Conservation (phyloP, 441 rosid genomes). For the Raphanus hybrid region DNA sequence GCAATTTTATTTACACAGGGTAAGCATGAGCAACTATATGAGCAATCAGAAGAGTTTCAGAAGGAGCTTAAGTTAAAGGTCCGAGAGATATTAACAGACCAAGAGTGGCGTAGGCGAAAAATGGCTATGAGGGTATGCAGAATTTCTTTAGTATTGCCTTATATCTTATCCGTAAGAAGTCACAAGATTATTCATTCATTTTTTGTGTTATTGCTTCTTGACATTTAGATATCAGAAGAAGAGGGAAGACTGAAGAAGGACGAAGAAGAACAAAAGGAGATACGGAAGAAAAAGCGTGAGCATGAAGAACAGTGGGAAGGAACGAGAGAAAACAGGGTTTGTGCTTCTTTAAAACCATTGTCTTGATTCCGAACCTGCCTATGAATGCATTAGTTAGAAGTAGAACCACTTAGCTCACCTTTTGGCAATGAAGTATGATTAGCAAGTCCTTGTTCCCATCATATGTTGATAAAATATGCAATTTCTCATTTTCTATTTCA, state of each 20-base stretch:
- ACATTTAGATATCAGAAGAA: slow-evolving; percentile 87
- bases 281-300: slow-evolving; percentile 96
- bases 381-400: slow-evolving; percentile 5
- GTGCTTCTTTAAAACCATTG: slow-evolving; percentile 26
- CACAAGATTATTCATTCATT: slow-evolving; percentile 7
- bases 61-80: slow-evolving; percentile 85
- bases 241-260: slow-evolving; percentile 97
- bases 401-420: slow-evolving; percentile 14
- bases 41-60: slow-evolving; percentile 82
- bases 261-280: slow-evolving; percentile 91
- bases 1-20: slow-evolving; percentile 52
- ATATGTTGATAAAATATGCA: neutral
- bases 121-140: slow-evolving; percentile 93
- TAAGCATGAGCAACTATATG: slow-evolving; percentile 78
- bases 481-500: neutral
- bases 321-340: slow-evolving; percentile 90
- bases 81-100: slow-evolving; percentile 87
- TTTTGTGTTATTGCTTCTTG: slow-evolving; percentile 18
- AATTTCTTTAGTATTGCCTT: slow-evolving; percentile 29
- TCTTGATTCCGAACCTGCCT: neutral
- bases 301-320: slow-evolving; percentile 99
- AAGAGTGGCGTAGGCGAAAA: slow-evolving; percentile 98
- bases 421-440: neutral
- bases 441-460: slow-evolving; percentile 12
- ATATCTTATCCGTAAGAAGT: slow-evolving; percentile 8